Evolutionary conservation across 495 filamentous ascomycete species (phyloP).

Genomic region (Schizothecium vesticola): DNA sequence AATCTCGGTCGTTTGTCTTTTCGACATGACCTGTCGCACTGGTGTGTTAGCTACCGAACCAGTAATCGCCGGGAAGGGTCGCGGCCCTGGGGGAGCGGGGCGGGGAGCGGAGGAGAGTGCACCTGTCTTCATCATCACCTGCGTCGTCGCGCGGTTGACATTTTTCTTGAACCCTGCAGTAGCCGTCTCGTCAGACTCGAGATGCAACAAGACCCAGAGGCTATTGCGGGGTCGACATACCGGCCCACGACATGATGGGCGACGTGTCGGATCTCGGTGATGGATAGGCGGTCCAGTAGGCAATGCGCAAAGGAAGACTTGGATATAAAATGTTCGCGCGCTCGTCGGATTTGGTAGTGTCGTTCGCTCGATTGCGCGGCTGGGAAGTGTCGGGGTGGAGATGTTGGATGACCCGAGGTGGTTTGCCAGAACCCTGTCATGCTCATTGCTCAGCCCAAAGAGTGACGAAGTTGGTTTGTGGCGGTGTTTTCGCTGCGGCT

Average conservation of each 20-base stretch:
- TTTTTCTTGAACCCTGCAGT: constrained; percentile 91
- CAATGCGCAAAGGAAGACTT: background rate
- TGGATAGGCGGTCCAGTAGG: background rate
- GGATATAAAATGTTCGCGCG: background rate
- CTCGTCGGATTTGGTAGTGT: background rate
- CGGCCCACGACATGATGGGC: constrained; percentile 57
- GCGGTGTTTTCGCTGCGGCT: constrained; percentile 15
- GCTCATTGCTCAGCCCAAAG: background rate
- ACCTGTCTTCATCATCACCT: constrained; percentile 99
- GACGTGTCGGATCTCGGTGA: constrained; percentile 5
- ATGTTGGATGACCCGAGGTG: background rate
- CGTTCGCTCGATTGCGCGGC: constrained; percentile 8
- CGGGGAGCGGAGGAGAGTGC: background rate
- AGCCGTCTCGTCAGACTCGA: constrained; percentile 6
- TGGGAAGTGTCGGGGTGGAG: background rate
- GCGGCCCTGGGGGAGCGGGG: background rate
- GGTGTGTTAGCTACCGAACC: constrained; percentile 3
- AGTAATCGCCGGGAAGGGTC: background rate
- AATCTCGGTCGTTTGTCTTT: constrained; percentile 95
- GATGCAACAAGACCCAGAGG: constrained; percentile 1
- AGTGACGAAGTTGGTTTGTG: constrained; percentile 26
- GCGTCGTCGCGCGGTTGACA: constrained; percentile 96
- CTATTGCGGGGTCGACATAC: constrained; percentile 33
- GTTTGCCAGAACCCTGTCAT: background rate
- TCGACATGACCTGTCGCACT: constrained; percentile 77